phyloP scores from a whole-genome alignment of 192 early-diverging fungal genomes.

The Coemansia asiatica region DNA sequence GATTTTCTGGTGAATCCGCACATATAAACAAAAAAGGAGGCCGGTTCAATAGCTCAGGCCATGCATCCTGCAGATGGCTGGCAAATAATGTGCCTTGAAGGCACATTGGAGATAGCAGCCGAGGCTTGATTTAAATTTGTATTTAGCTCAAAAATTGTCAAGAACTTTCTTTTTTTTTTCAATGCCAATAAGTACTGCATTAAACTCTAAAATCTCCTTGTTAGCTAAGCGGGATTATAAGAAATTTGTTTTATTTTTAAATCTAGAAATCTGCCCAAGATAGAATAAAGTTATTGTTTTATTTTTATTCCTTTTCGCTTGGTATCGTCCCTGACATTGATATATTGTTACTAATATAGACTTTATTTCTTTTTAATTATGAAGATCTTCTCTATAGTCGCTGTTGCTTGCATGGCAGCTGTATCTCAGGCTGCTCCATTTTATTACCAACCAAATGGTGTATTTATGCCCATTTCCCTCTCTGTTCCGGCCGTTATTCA shows the following conservation, averaged over 20 bases:
- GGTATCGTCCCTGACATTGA: neutral
- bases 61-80: neutral
- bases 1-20: no score
- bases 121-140: neutral
- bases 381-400: neutral
- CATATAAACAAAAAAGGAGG: neutral
- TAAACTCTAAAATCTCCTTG: neutral
- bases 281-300: neutral
- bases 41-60: neutral
- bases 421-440: constrained; percentile 1
- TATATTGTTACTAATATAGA: neutral
- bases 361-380: constrained; percentile 1
- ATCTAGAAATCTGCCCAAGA: neutral
- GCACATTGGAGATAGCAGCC: neutral
- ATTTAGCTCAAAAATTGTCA: no score
- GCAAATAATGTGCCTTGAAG: neutral
- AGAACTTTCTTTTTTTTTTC: no score
- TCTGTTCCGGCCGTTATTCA: constrained; percentile 10
- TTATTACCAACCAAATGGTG: constrained; percentile 35
- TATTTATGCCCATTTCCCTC: constrained; percentile 25
- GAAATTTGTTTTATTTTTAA: neutral
- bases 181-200: neutral
- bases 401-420: constrained; percentile 7
- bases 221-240: no score
- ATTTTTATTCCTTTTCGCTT: neutral